Base-by-base conservation (phyloP, 1,139 yeast species). In the Taphrina sp. region DNA sequence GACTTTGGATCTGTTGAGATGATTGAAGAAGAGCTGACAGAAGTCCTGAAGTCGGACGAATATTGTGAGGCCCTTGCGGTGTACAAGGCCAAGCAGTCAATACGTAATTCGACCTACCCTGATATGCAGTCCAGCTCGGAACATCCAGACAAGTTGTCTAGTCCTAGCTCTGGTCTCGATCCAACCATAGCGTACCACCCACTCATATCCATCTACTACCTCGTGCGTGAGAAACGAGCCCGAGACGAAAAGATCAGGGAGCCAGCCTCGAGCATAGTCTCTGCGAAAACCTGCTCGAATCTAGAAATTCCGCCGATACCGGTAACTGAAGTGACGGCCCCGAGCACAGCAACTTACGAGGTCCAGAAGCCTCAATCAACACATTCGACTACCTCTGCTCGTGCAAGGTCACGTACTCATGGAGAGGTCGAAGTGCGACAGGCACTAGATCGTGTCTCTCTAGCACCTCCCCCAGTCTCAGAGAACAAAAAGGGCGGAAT, bases 191-290 rank as follows among this genome's bases (percentile, higher is more conserved):
- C 94, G 0, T 92, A 79, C 69, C 95, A 89, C 69, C 97, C 98
- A 0, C 74, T 90, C 61, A 72, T 92, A 10, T 87, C 96, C 1
- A 83, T 92, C 35, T 94, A 94, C 68, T 85, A 79, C 66, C 75
- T 94, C 64, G 95, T 90, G 20, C 81, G 80, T 57, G 99, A 92
- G 70, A 81, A 79, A 64, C 78, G 95, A 79, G 85, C 74, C 72
- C 74, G 72, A 77, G 84, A 46, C 26, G 36, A 34, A 20, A 26
- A 24, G n/a, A 14, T 12, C 3, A 37, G 31, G 24, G 29, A 36
- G 17, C 52, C 52, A 17, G 29, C 29, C 5, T 20, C 53, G n/a
- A 38, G 35, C 44, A 37, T 44, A 8, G 12, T 22, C 8, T 10
- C 4, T 14, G 38, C 46, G 10, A 29, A 29, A 54, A 52, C 23